Base-by-base conservation (phyloP, 345 rosid species). In the Corymbia maculata region DNA sequence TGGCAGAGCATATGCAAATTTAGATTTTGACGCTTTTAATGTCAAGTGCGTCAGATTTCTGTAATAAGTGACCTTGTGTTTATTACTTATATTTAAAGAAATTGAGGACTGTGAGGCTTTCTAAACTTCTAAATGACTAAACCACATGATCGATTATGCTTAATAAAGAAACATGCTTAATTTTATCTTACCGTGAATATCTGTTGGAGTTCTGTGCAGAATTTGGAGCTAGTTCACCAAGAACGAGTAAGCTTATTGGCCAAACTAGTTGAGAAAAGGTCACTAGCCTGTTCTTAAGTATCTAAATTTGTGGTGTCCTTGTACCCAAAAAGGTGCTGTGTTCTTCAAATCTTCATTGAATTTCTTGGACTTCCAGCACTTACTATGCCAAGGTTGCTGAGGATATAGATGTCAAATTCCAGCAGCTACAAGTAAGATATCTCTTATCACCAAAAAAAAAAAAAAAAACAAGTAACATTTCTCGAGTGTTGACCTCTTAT, bases 181-280 rank as follows among this genome's bases (percentile, higher is more conserved):
- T 32, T 16, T 68, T 16, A 32, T 68, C 24, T 32, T 68, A 32
- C 79, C 28, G 5, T 55, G 70, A 64, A 13, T 64, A 64, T 64
- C n/a, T 64, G 36, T 64, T 14, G 75, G 75, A n/a, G 42, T 64
- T 13, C 36, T 64, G 0, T 64, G 36, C 90, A 96, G 98, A 94
- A 94, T 30, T 12, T 94, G 92, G 95, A 91, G 92, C 96, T 94
- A 87, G 90, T 96, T 85, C 91, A 90, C 87, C 96, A 92, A 91
- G 95, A 97, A 90, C 93, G 92, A 85, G 89, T 88, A 87, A 93
- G 91, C 89, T 68, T 91, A 87, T 91, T 94, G 86, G 90, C 93
- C 55, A 95, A 94, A 90, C 86, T 95, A 86, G 51, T 52, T 24
- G 92, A 87, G 66, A 95, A 92, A 89, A 92, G 98, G 98, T 97